phyloP scores from a whole-genome alignment of 805 yeast species.

The Saitoella complicata region DNA sequence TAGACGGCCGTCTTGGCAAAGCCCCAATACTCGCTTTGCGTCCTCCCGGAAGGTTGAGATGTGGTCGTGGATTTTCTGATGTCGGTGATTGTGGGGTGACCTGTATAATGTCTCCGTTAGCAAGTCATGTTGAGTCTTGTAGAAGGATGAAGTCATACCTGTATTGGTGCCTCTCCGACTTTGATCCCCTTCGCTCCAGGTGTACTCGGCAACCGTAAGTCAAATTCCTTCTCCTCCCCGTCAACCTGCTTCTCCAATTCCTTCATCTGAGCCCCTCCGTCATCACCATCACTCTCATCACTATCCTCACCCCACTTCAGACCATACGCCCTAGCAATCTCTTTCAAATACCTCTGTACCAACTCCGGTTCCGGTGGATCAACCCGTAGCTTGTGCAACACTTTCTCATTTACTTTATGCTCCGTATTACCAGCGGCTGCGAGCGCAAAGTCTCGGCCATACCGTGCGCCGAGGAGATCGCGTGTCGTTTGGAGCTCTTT shows the following conservation, averaged over 20 bases:
- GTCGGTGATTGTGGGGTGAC: no score
- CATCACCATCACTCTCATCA: not conserved
- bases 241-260: not conserved
- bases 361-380: slow-evolving; percentile 51
- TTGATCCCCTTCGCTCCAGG: no score
- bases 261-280: not conserved
- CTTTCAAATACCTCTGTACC: slow-evolving; percentile 54
- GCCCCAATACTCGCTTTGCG: no score
- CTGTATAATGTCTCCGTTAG: no score
- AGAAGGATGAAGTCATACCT: no score
- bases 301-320: slow-evolving; percentile 35
- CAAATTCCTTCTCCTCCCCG: no score
- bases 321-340: slow-evolving; percentile 64
- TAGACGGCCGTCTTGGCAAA: no score
- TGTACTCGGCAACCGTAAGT: no score
- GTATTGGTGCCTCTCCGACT: no score
- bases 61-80: no score
- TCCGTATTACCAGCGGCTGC: slow-evolving; percentile 37
- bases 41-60: no score
- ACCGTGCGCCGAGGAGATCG: slow-evolving; percentile 45
- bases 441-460: slow-evolving; percentile 51
- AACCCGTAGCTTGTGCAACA: slow-evolving; percentile 43
- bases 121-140: no score
- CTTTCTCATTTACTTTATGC: slow-evolving; percentile 48
- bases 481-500: slow-evolving; percentile 48